Conservation (phyloP, 2,329 filamentous ascomycete genomes). For the Monosporascus cannonballus region DNA sequence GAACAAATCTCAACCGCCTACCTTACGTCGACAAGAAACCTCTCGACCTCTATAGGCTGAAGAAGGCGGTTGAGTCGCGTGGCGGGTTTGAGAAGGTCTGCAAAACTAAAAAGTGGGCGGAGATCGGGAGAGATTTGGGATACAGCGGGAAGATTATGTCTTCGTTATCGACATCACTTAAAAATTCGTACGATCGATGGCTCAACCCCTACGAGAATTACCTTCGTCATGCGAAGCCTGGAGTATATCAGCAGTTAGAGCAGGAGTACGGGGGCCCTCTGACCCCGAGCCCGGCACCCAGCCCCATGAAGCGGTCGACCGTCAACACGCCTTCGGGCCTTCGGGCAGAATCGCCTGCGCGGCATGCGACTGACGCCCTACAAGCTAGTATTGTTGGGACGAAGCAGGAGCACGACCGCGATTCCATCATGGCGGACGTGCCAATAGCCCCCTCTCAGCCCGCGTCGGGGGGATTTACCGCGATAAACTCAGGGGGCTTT, state of each 20-base stretch:
- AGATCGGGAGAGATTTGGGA: conserved; percentile 91
- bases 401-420: conserved; percentile 41
- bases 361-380: conserved; percentile 47
- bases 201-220: conserved; percentile 96
- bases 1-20: conserved; percentile 86
- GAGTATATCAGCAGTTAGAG: conserved; percentile 93
- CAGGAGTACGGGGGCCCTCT: conserved; percentile 88
- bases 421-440: conserved; percentile 42
- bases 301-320: conserved; percentile 61
- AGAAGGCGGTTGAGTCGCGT: conserved; percentile 91
- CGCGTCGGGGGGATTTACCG: conserved; percentile 52
- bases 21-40: conserved; percentile 98
- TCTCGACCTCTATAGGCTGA: conserved; percentile 88
- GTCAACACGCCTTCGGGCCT: conserved; percentile 54
- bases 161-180: conserved; percentile 91
- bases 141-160: conserved; percentile 99
- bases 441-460: conserved; percentile 30
- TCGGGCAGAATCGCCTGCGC: conserved; percentile 61
- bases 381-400: conserved; percentile 42
- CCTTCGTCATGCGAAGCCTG: conserved; percentile 80
- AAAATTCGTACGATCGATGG: conserved; percentile 98
- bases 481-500: conserved; percentile 57
- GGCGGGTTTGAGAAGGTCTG: conserved; percentile 96
- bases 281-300: conserved; percentile 66
- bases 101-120: conserved; percentile 97